Evolutionary conservation across 2,329 filamentous ascomycete species (phyloP).

Genomic region (Elsinoe ampelina): DNA sequence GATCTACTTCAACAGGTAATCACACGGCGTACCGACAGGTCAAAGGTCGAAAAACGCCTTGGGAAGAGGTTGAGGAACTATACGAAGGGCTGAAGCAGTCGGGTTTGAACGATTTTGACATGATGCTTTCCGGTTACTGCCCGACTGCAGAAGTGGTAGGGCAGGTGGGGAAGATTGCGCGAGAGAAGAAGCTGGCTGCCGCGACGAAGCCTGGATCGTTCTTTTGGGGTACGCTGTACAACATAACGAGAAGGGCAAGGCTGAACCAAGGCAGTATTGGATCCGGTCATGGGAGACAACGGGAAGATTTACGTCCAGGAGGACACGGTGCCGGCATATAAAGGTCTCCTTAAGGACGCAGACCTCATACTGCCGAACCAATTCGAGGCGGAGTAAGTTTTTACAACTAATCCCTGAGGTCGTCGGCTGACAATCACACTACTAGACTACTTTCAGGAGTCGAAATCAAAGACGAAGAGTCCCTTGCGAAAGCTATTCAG

Average conservation of each 20-base stretch:
- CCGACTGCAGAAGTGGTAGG: constrained; percentile 77
- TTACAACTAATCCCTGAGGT: neutral
- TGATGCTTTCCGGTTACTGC: constrained; percentile 91
- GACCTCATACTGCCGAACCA: constrained; percentile 94
- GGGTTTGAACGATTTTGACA: constrained; percentile 79
- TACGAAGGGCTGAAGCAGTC: constrained; percentile 78
- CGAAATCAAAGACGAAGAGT: constrained; percentile 65
- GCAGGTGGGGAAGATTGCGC: constrained; percentile 73
- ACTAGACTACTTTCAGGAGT: constrained; percentile 74
- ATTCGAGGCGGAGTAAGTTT: constrained; percentile 82
- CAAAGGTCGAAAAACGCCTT: constrained; percentile 72
- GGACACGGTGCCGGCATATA: constrained; percentile 87
- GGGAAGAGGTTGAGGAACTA: constrained; percentile 72
- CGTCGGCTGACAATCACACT: too few relatives aligned
- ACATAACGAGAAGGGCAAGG: neutral
- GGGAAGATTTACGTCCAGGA: constrained; percentile 83
- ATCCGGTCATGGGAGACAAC: constrained; percentile 98
- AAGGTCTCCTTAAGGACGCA: constrained; percentile 65
- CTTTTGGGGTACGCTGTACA: constrained; percentile 61
- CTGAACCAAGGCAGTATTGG: constrained; percentile 53
- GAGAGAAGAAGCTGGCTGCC: constrained; percentile 63
- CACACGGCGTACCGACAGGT: constrained; percentile 88
- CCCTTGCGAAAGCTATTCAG: constrained; percentile 64
- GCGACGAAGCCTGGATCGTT: constrained; percentile 58
- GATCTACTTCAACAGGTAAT: constrained; percentile 54